phyloP scores from a whole-genome alignment of 202 grass and related monocot genomes.

The Digitaria exilis region DNA sequence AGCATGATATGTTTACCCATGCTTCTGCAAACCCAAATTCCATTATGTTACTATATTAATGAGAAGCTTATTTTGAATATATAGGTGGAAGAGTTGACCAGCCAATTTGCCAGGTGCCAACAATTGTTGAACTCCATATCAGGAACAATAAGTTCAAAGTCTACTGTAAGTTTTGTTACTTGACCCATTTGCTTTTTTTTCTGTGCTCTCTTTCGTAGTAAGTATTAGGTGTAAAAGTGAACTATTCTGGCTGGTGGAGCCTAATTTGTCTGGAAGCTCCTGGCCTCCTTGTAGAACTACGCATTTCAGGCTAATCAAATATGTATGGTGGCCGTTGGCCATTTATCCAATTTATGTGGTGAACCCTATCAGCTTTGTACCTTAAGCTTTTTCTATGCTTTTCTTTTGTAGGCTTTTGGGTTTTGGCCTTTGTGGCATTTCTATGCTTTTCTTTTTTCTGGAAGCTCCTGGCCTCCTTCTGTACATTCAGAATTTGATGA shows the following conservation, averaged over 20 bases:
- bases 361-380: too few relatives aligned
- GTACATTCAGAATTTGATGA: neutral
- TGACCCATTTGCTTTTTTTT: neutral
- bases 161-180: constrained; percentile 59
- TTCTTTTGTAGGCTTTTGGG: too few relatives aligned
- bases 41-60: constrained; percentile 24
- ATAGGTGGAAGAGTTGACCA: constrained; percentile 85
- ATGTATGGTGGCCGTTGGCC: too few relatives aligned
- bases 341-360: too few relatives aligned
- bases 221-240: neutral
- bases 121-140: constrained; percentile 88
- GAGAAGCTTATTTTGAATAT: constrained; percentile 26
- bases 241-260: constrained; percentile 9
- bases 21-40: neutral
- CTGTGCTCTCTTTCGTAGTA: neutral
- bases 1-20: too few relatives aligned
- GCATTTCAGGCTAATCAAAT: too few relatives aligned
- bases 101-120: constrained; percentile 77
- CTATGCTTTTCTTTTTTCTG: too few relatives aligned
- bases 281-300: too few relatives aligned
- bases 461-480: too few relatives aligned
- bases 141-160: constrained; percentile 77
- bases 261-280: neutral
- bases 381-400: too few relatives aligned
- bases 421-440: too few relatives aligned